A percentile compares a stretch with the other conserved stretches of the same genome.
Conservation (phyloP, 192 early-diverging fungal genomes). For the Dispira parvispora region DNA sequence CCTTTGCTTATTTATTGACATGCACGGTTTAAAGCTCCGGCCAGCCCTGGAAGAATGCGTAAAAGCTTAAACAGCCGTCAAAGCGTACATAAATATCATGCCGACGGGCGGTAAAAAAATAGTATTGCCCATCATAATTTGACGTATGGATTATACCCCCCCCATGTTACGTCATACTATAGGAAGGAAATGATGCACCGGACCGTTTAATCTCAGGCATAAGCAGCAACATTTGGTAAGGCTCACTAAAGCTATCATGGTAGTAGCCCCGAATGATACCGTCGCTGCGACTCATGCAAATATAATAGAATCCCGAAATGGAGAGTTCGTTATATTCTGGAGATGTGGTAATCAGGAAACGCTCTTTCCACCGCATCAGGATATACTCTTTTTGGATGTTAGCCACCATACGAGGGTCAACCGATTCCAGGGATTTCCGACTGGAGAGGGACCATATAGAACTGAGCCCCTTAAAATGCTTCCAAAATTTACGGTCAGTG, state of each 20-base stretch:
- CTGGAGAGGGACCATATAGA: slow-evolving; percentile 14
- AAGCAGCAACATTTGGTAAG: slow-evolving; percentile 7
- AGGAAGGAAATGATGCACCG: background rate
- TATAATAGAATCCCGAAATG: slow-evolving; percentile 51
- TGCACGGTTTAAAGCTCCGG: no score
- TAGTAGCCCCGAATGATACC: slow-evolving; percentile 33
- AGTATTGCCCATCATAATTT: no score
- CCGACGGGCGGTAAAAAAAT: background rate
- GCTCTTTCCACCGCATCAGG: slow-evolving; percentile 59
- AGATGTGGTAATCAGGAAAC: slow-evolving; percentile 33
- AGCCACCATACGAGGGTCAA: slow-evolving; percentile 25
- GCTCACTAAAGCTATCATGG: background rate
- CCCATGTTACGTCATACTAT: background rate
- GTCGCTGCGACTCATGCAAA: slow-evolving; percentile 39
- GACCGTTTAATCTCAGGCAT: background rate
- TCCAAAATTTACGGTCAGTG: slow-evolving; percentile 28
- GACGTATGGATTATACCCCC: no score
- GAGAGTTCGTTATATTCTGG: slow-evolving; percentile 36
- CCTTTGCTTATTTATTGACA: background rate
- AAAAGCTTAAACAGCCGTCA: no score
- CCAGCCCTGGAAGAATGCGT: no score
- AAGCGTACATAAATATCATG: no score
- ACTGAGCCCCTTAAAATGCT: slow-evolving; percentile 20
- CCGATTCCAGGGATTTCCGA: slow-evolving; percentile 14
- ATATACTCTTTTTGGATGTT: slow-evolving; percentile 37